Base-by-base conservation (phyloP, 495 filamentous ascomycete species). In the Opeltia flavorubescens region DNA sequence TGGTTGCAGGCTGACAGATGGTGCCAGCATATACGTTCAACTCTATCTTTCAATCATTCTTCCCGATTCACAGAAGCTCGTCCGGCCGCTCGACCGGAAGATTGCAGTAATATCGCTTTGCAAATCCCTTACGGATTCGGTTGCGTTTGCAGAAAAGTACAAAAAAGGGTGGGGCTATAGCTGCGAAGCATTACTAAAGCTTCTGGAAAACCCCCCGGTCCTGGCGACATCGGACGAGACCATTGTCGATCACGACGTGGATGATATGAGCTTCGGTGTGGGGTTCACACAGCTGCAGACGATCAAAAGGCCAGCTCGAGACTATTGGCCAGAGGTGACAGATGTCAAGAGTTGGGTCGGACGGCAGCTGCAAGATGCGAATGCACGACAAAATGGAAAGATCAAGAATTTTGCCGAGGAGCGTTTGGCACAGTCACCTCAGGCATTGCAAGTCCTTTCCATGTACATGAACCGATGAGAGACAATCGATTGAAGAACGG, bases 211-310 rank as follows among this genome's bases (percentile, higher is more conserved):
- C 62, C 84, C 88, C 5, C 88, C 89, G 4, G 68, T 83, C 46
- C 80, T 85, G 5, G 64, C 75, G 8, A 61, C 75, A 38, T 73
- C 76, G 40, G 88, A 94, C 49, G 87, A 93, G 46, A 59, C 81
- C 20, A 77, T 89, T 52, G 70, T 74, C 13, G 88, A 94, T 55
- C 79, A 83, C 8, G 91, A 96, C 54, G 81, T 91, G 38, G 91
- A 98, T 52, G 89, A 98, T 59, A 77, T 94, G 57, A 79, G 83
- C 43, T 99, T 96, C 55, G 93, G 89, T 9, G 78, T 94, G 35
- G 87, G 86, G 1, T 99, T 93, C 64, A 95, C 91, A 1, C 76
- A 82, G 33, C 71, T 99, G 47, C 89, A 84, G 60, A 95, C 91
- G 1, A 86, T 89, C 62, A 84, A 81, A 60, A 75, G 77, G 43